These are phyloP conservation scores for Dendrobium officinale DNA, from an alignment of 106 monocot genomes.

Conservation along the genomic window DNA sequence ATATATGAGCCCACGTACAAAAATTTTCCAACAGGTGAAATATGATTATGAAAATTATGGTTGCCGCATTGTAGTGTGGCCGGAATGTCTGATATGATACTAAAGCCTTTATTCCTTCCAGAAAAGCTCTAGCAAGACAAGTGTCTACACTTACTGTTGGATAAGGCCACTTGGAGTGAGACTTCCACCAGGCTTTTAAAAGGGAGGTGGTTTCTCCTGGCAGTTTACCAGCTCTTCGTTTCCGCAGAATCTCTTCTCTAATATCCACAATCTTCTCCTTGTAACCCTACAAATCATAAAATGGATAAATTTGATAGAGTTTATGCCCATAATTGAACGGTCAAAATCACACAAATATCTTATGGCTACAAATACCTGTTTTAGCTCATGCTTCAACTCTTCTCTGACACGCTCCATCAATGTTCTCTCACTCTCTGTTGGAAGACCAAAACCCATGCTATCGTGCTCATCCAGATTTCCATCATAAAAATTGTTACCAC, in stretches of 20 bases:
- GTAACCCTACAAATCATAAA: slow-evolving; percentile 12
- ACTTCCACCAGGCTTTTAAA: slow-evolving; percentile 17
- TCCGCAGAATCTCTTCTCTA: slow-evolving; percentile 20
- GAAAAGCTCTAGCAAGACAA: too few species aligned
- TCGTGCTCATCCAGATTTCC: slow-evolving; percentile 42
- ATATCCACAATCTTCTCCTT: slow-evolving; percentile 23
- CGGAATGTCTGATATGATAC: too few species aligned
- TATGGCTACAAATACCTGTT: slow-evolving; percentile 33
- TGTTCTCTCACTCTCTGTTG: slow-evolving; percentile 56
- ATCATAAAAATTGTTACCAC: slow-evolving; percentile 39
- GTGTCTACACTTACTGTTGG: slow-evolving; percentile 8
- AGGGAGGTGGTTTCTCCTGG: slow-evolving; percentile 16
- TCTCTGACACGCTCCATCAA: slow-evolving; percentile 65
- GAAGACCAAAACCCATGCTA: slow-evolving; percentile 58
- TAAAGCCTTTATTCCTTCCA: too few species aligned
- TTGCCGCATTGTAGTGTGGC: too few species aligned
- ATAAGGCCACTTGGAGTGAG: slow-evolving; percentile 22
- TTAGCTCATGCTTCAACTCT: slow-evolving; percentile 63
- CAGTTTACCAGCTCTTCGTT: slow-evolving; percentile 14
- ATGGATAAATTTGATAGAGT: background rate
- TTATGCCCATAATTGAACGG: background rate
- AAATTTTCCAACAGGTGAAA: too few species aligned
- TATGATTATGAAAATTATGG: too few species aligned
- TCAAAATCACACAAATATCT: background rate
- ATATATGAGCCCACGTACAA: too few species aligned